Evolutionary conservation across 1,284 basidiomycete species (phyloP).

Genomic region (Papiliotrema nemorosa): DNA sequence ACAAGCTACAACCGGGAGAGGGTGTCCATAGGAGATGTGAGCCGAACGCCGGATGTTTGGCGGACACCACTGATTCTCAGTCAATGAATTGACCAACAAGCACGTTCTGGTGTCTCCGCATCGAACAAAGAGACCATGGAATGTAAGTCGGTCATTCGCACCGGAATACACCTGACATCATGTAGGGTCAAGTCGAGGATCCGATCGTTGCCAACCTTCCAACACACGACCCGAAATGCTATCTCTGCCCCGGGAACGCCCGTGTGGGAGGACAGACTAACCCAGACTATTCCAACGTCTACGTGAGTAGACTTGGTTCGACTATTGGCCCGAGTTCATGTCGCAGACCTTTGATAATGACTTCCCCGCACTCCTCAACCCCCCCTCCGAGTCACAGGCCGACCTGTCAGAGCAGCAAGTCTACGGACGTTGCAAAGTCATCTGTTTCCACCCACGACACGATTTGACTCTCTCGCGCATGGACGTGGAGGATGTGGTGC

Average conservation of each 20-base stretch:
- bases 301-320: slow-evolving; percentile 48
- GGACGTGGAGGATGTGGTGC: slow-evolving; percentile 59
- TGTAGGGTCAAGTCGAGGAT: slow-evolving; percentile 71
- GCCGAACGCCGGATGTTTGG: background rate
- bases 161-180: background rate
- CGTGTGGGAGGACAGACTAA: slow-evolving; percentile 74
- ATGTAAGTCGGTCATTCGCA: slow-evolving; percentile 21
- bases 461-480: slow-evolving; percentile 85
- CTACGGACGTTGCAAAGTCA: slow-evolving; percentile 80
- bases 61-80: slow-evolving; percentile 11
- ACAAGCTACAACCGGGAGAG: background rate
- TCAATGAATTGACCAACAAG: slow-evolving; percentile 48
- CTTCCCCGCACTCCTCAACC: slow-evolving; percentile 73
- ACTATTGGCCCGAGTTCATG: no score
- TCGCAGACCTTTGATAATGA: slow-evolving; percentile 75
- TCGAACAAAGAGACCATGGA: slow-evolving; percentile 52
- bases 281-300: slow-evolving; percentile 65
- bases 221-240: slow-evolving; percentile 73
- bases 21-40: background rate
- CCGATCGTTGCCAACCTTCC: slow-evolving; percentile 59
- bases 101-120: slow-evolving; percentile 81
- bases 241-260: slow-evolving; percentile 83
- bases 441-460: slow-evolving; percentile 86
- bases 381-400: background rate
- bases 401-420: slow-evolving; percentile 56